Base-by-base conservation (phyloP, 371 early-diverging fungal species). In the Haplosporangium sp. region DNA sequence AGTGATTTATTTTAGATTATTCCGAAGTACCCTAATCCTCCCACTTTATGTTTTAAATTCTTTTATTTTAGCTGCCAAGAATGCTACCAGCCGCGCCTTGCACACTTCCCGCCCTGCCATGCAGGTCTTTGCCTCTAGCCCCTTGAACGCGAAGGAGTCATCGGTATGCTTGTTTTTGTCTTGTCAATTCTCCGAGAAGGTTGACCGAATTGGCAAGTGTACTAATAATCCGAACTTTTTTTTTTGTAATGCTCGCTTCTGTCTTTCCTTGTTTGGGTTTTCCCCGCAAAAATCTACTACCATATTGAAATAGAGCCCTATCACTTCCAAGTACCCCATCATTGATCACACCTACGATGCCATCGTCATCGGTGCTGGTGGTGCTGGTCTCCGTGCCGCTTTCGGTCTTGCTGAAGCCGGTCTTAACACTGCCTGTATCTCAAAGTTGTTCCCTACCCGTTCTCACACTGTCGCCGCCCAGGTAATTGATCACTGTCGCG, bases 381-480 rank as follows among this genome's bases (percentile, higher is more conserved):
- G 98, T 84, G 97, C 99, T 68, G 99, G 99, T 87, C 94, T 99
- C 52, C 95, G 98, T 76, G 98, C 98, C 53, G 97, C 98, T 64
- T 96, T 99, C 87, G 98, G 98, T 84, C 93, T 98, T 67, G 96
- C 99, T 62, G 94, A 96, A 84, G 97, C 96, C 63, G 99, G 99
- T 60, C 95, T 97, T 83, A 97, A 98, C 83, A 97, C 96, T 37
- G 99, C 98, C n/a, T 99, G 98, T 85, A 96, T 98, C 72, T 95
- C 96, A 69, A 99, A 98, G 86, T 91, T 99, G 58, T 99, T 99
- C 91, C 98, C 99, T 58, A 98, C 98, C 58, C 94, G 99, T 78
- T 97, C 97, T 44, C 99, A 98, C 90, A 99, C 98, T 40, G 98
- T 97, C 55, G 98, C 98, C 65, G 99, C 99, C 57, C 98, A 99